Base-by-base conservation (phyloP, 2,329 filamentous ascomycete genomes). In the Gnomoniopsis sp. region DNA sequence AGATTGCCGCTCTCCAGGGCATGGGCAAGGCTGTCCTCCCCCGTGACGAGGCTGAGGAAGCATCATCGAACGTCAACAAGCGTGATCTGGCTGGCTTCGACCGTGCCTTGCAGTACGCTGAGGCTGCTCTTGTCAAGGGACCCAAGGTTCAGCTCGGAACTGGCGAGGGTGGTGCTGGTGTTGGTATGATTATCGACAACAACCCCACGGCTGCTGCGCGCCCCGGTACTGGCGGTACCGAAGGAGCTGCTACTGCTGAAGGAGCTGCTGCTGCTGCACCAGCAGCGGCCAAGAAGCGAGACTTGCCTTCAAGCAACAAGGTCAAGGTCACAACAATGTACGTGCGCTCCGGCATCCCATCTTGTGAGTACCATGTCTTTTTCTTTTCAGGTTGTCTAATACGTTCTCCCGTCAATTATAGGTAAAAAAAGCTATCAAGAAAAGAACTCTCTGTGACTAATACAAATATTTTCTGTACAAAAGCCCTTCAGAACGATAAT, bases 141-240 rank as follows among this genome's bases (percentile, higher is more conserved):
- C 78, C 78, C 62, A 78, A 78, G 70, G 67, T 81, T 48, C 72
- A 81, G 68, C 71, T 81, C 46, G 78, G 78, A 57, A 78, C 78
- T 26, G 74, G 73, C 43, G 69, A 64, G 34, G 73, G 74, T 58
- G 72, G 71, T 57, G 72, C 76, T 19, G 78, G 78, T 22, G 70
- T 72, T 46, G 70, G 70, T 50, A 72, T 72, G 61, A 67, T 71
- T 48, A 66, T 72, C 53, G 69, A 72, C 55, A 69, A 72, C 64
- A 66, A 64, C 59, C 63, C 53, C 47, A 57, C 63, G 44, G 61
- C 61, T 12, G 64, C 62, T 14, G 65, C 62, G 2, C 62, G 59
- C 26, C 48, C 59, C 6, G 59, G 57, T 15, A 63, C 57, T n/a
- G 61, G 59, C 23, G 44, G 30, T 11, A 14, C 43, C 7, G 54